phyloP scores from a whole-genome alignment of 2,329 filamentous ascomycete species.

The Coniochaeta hoffmannii region DNA sequence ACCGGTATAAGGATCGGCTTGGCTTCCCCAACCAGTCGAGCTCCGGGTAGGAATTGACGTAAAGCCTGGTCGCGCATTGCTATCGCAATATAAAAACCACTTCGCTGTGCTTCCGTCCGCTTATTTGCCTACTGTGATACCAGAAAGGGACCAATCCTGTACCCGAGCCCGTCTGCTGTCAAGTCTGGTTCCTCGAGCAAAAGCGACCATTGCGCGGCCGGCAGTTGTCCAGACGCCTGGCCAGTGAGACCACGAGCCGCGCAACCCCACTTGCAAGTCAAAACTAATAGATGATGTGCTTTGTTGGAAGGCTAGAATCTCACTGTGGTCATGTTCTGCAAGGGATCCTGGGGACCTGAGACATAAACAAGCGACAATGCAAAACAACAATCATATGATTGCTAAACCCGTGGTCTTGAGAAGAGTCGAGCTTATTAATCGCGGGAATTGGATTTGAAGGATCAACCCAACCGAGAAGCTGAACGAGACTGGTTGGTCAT shows the following conservation, averaged over 20 bases:
- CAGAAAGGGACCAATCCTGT: no score
- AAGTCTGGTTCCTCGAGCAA: background rate
- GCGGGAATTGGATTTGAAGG: no score
- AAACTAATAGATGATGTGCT: background rate
- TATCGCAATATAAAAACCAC: background rate
- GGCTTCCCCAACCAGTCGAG: background rate
- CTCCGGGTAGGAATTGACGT: background rate
- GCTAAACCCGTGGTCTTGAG: no score
- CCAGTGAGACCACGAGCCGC: background rate
- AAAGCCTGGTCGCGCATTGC: background rate
- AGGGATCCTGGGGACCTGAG: no score
- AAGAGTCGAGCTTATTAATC: no score
- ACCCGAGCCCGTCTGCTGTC: background rate
- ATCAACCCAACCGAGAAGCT: no score
- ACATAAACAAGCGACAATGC: no score
- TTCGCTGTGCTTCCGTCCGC: background rate
- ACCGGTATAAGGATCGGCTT: background rate
- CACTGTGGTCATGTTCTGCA: no score
- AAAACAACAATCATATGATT: no score
- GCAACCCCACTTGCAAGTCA: background rate
- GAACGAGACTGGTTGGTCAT: no score
- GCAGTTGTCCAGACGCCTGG: background rate
- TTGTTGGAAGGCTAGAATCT: no score
- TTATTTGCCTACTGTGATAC: no score
- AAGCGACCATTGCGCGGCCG: background rate